phyloP scores from a whole-genome alignment of 768 basidiomycete genomes.

The Nevesoporus exiguus region DNA sequence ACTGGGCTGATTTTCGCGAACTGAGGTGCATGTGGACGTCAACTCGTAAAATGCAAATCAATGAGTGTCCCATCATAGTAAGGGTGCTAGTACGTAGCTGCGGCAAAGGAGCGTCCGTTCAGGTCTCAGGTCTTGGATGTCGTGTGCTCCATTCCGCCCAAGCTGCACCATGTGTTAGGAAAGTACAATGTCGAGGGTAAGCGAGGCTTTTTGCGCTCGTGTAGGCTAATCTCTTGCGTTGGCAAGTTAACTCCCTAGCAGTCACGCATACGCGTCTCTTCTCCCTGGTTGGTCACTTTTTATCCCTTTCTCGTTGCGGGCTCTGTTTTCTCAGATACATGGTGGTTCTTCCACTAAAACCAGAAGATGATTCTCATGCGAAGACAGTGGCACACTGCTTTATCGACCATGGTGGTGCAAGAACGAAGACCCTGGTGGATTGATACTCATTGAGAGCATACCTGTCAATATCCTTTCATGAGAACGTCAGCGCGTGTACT shows the following conservation, averaged over 20 bases:
- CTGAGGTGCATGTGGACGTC: no score
- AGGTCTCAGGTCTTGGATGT: no score
- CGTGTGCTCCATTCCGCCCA: no score
- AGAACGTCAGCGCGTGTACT: background rate
- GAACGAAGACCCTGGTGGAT: background rate
- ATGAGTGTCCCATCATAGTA: no score
- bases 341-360: background rate
- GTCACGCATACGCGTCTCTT: background rate
- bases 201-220: slow-evolving; percentile 1
- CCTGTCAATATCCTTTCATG: background rate
- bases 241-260: background rate
- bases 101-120: no score
- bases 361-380: background rate
- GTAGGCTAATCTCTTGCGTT: background rate
- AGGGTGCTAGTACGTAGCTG: no score
- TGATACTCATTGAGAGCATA: background rate
- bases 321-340: background rate
- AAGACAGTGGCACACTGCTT: background rate
- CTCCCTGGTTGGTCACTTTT: background rate
- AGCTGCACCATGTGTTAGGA: no score
- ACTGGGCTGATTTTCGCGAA: no score
- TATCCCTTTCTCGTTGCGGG: slow-evolving; percentile 1
- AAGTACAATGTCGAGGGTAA: no score
- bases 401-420: background rate
- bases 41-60: no score